Conservation (phyloP, 352 stramenopile genomes). For the Blastocystis sp. region DNA sequence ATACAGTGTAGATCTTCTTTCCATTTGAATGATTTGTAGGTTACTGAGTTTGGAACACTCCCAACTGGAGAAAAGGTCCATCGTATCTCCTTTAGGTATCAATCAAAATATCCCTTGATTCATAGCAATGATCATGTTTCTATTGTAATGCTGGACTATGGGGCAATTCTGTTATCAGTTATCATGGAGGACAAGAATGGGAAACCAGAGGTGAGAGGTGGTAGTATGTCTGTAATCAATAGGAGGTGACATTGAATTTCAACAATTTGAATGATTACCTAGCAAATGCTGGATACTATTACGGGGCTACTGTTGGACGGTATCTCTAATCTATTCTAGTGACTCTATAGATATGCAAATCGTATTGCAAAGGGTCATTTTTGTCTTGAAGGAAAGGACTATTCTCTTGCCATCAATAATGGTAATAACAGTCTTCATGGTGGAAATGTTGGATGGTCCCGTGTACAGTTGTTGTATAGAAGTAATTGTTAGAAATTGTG, state of each 20-base stretch:
- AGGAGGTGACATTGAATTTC: constrained; percentile 58
- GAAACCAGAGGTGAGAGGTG: not conserved
- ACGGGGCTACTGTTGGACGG: constrained; percentile 57
- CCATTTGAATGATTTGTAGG: not conserved
- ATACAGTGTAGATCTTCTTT: not conserved
- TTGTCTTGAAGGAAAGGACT: constrained; percentile 18
- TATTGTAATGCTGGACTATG: constrained; percentile 44
- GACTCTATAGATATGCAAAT: constrained; percentile 59
- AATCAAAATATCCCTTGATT: not conserved
- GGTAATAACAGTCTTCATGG: constrained; percentile 56
- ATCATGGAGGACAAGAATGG: constrained; percentile 42
- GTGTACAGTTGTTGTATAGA: not conserved
- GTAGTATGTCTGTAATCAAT: not conserved
- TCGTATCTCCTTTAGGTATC: constrained; percentile 57
- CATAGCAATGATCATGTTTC: constrained; percentile 14
- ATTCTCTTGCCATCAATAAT: constrained; percentile 54
- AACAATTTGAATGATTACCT: constrained; percentile 8
- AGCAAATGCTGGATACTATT: constrained; percentile 8
- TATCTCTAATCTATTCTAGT: not conserved
- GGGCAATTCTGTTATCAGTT: constrained; percentile 39
- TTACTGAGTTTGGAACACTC: constrained; percentile 34
- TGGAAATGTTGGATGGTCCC: constrained; percentile 29
- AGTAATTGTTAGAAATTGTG: constrained; percentile 24
- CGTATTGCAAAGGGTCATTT: constrained; percentile 56
- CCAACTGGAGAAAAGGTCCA: constrained; percentile 32